These are phyloP conservation scores for Xylariaceae sp. DNA, from an alignment of 2,329 filamentous ascomycete species.

Conservation along the genomic window DNA sequence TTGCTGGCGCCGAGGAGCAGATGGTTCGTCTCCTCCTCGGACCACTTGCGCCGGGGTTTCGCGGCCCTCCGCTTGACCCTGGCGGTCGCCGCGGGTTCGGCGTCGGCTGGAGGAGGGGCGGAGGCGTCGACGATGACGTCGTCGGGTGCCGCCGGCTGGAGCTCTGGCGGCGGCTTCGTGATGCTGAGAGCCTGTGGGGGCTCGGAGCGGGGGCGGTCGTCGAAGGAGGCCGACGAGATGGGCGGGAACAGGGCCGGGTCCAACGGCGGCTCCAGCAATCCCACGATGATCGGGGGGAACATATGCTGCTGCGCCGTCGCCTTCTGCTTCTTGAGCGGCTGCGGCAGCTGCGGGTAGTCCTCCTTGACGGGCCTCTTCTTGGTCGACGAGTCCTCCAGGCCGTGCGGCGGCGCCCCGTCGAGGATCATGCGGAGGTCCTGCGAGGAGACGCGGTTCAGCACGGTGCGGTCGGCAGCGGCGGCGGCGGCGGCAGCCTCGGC, in stretches of 20 bases:
- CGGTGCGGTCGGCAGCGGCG: slow-evolving; percentile 15
- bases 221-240: slow-evolving; percentile 50
- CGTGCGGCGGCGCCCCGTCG: slow-evolving; percentile 33
- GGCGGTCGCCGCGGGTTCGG: slow-evolving; percentile 22
- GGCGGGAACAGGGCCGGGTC: slow-evolving; percentile 56
- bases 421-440: slow-evolving; percentile 39
- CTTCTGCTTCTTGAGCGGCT: slow-evolving; percentile 58
- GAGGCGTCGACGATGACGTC: slow-evolving; percentile 19
- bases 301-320: slow-evolving; percentile 43
- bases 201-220: slow-evolving; percentile 35
- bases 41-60: slow-evolving; percentile 56
- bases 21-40: slow-evolving; percentile 56
- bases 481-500: slow-evolving; percentile 11
- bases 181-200: slow-evolving; percentile 35
- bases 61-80: slow-evolving; percentile 47
- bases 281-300: slow-evolving; percentile 59
- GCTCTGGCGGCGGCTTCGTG: slow-evolving; percentile 23
- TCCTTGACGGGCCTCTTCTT: slow-evolving; percentile 55
- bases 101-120: slow-evolving; percentile 21
- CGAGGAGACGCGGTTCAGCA: slow-evolving; percentile 28
- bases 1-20: slow-evolving; percentile 53
- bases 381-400: slow-evolving; percentile 38
- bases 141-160: slow-evolving; percentile 14
- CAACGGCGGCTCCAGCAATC: slow-evolving; percentile 54
- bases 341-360: slow-evolving; percentile 56